phyloP scores from a whole-genome alignment of 225 moss, liverwort and hornwort genomes.

The Thuidium tamariscinum region DNA sequence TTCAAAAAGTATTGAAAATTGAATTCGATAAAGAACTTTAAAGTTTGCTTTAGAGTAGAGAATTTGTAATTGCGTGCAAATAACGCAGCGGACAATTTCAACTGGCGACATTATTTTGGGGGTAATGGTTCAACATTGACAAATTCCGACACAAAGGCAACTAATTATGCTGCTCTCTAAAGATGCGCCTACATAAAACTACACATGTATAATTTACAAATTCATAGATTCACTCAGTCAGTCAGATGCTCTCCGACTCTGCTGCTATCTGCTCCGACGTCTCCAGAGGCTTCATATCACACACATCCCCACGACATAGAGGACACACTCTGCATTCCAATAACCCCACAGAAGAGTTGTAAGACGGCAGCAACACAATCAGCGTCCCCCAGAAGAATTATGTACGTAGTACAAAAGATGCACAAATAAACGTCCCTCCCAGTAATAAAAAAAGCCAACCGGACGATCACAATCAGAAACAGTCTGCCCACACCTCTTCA shows the following conservation, averaged over 20 bases:
- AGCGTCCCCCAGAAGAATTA: not conserved
- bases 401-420: not conserved
- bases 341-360: not conserved
- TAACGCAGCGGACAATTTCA: not conserved
- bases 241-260: slow-evolving; percentile 8
- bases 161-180: not conserved
- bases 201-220: slow-evolving; percentile 24
- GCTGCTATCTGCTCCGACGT: not conserved
- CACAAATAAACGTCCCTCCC: not conserved
- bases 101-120: not conserved
- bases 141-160: not conserved
- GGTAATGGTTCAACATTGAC: not conserved
- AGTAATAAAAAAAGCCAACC: not conserved
- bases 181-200: not conserved
- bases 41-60: too few relatives aligned
- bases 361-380: not conserved
- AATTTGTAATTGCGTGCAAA: too few relatives aligned
- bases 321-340: slow-evolving; percentile 66
- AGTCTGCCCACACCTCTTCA: not conserved
- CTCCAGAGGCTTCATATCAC: slow-evolving; percentile 41
- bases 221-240: not conserved
- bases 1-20: too few relatives aligned
- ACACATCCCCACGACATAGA: slow-evolving; percentile 84
- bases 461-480: not conserved
- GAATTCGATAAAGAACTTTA: too few relatives aligned